phyloP scores from a whole-genome alignment of 2,329 filamentous ascomycete genomes.

The Didymella keratinophila region DNA sequence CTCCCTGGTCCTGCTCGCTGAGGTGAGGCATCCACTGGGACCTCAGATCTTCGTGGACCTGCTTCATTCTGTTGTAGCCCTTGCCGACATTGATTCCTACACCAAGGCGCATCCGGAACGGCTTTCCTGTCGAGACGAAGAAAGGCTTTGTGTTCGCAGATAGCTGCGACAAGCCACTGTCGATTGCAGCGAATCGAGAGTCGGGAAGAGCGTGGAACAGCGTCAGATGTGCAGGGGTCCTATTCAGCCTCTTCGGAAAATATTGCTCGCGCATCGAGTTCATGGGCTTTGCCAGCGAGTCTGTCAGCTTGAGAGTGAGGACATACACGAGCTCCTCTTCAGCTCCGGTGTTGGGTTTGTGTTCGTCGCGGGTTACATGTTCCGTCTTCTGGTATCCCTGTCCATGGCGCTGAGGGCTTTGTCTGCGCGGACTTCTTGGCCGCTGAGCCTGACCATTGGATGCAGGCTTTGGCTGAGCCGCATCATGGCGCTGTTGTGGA shows the following conservation, averaged over 20 bases:
- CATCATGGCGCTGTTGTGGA: constrained; percentile 2
- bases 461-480: constrained; percentile 5
- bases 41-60: constrained; percentile 49
- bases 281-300: constrained; percentile 50
- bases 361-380: constrained; percentile 23
- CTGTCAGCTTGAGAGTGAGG: constrained; percentile 53
- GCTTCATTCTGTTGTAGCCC: constrained; percentile 43
- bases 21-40: constrained; percentile 50
- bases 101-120: constrained; percentile 54
- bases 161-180: constrained; percentile 43
- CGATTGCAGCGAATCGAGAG: constrained; percentile 48
- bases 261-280: constrained; percentile 51
- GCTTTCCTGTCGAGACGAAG: constrained; percentile 47
- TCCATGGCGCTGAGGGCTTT: constrained; percentile 24
- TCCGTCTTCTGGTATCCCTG: constrained; percentile 6
- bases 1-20: constrained; percentile 54
- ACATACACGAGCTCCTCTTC: constrained; percentile 52
- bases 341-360: constrained; percentile 43
- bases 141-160: constrained; percentile 46
- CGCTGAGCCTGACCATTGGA: not conserved
- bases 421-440: constrained; percentile 5
- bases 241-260: constrained; percentile 55
- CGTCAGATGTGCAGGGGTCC: constrained; percentile 55
- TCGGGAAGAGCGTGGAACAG: constrained; percentile 57
- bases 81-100: constrained; percentile 50